Evolutionary conservation across 257 asterid species (phyloP), one percentile per base, ranked within the genome.

Genomic region (Paulownia fortunei): DNA sequence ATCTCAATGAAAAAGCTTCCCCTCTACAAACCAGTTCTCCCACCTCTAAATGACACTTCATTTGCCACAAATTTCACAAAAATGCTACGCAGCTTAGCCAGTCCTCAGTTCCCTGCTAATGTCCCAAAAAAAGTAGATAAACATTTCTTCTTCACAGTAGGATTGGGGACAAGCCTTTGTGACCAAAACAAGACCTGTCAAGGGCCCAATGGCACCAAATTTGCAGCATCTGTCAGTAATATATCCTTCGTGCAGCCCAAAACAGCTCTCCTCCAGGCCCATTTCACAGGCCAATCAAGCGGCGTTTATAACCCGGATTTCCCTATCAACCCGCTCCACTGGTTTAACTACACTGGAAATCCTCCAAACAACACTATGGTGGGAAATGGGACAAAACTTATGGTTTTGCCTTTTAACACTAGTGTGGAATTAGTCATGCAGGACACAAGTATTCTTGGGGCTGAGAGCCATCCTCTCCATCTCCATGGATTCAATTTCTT

Each of bases 391-490:
- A 80, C 91, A 2, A 51, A 82, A 23, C 69, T 83, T 3, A 70
- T 70, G 81, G 80, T 76, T 2, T 16, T 87, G 55, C 8, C 41
- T 8, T 82, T 23, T 10, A 80, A 80, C 66, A 55, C 84, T 0
- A 84, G 78, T 0, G 92, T 88, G 32, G 89, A 88, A 83, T 4
- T 85, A 3, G 87, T 88, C 23, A 47, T 88, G 72, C 89, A 88
- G 76, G 87, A 82, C 32, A 88, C 92, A 0, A 81, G 80, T 23
- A 83, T 83, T 60, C 84, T 88, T 46, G 82, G 84, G 0, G 87
- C 84, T 0, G 87, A 80, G 69, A 80, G 83, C 24, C 92, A 85
- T 54, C 92, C 92, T 6, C 80, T 87, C 18, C 92, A 87, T 83
- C 79, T 87, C 11, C 92, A 85, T 58, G 92, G 88, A 47, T 84